phyloP scores from a whole-genome alignment of 192 early-diverging fungal genomes.

The Linnemannia hyalina region DNA sequence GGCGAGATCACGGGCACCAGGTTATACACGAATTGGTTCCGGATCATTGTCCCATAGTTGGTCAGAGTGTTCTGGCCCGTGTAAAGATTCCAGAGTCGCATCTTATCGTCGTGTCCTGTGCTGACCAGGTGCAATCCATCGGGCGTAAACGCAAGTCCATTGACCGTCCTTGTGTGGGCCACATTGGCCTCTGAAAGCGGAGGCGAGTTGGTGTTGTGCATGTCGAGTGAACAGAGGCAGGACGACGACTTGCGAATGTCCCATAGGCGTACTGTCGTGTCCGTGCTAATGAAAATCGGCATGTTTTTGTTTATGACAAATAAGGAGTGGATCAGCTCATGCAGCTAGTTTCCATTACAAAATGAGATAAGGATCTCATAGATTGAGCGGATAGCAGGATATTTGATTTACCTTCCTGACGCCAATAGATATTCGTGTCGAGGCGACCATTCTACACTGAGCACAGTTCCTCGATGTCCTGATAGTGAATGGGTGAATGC shows the following conservation, averaged over 20 bases:
- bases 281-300: conserved; percentile 55
- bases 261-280: conserved; percentile 83
- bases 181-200: conserved; percentile 49
- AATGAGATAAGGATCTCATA: neutral
- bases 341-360: neutral
- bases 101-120: conserved; percentile 68
- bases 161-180: conserved; percentile 72
- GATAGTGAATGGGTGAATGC: conserved; percentile 65
- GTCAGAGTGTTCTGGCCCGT: conserved; percentile 67
- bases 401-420: conserved; percentile 71
- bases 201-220: conserved; percentile 64
- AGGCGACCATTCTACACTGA: conserved; percentile 83
- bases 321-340: conserved; percentile 3
- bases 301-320: conserved; percentile 3
- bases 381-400: conserved; percentile 10
- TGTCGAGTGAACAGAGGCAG: conserved; percentile 72
- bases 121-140: conserved; percentile 73
- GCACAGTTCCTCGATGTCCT: conserved; percentile 73
- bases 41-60: conserved; percentile 44
- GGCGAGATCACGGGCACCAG: conserved; percentile 43
- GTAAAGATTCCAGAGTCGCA: conserved; percentile 76
- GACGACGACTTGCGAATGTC: conserved; percentile 84
- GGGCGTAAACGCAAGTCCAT: conserved; percentile 74
- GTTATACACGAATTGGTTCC: conserved; percentile 39
- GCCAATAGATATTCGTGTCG: conserved; percentile 76